Base-by-base conservation (phyloP, 805 yeast genomes). In the Lachancea sp. region DNA sequence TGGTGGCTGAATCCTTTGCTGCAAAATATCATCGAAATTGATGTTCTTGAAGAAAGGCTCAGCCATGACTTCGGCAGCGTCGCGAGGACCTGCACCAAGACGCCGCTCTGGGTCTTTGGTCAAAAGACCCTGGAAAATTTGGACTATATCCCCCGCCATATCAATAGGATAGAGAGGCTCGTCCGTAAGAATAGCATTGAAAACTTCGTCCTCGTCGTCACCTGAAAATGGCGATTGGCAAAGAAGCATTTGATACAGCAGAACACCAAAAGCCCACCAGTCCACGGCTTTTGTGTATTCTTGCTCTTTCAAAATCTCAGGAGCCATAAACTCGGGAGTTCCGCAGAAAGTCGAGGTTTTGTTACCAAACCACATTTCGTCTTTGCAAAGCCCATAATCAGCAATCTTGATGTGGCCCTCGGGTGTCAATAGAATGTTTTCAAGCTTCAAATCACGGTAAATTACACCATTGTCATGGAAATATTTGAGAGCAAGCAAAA, bases 221-320 rank as follows among this genome's bases (percentile, higher is more conserved):
- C 99, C 99, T 54, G 91, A 83, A 69, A 93, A 93, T 31, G 99
- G 99, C 7, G 96, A 86, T 66, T 91, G 95, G 42, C 96, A 93
- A 47, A 93, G 73, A 46, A 93, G 72, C 99, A 93, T 93, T 67
- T 93, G 99, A 66, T 91, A 93, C 53, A 93, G 72, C 52, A 93
- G 73, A 25, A 93, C 98, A 47, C 99, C 99, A 72, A 90, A 88
- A 1, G 99, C 98, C 99, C 99, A 93, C 99, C 99, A 93, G 68
- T 93, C 99, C 44, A 93, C 99, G 33, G 93, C 85, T 59, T 95
- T 80, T 43, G 89, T 93, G 59, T 93, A 93, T 48, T 82, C 85
- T 65, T 90, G 95, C 44, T 93, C 98, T 52, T 87, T 82, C 59
- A 93, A 73, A 54, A 93, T 91, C 66, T 93, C 99, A 0, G 99